Conservation (phyloP, 2,329 filamentous ascomycete genomes). For the Arthrobotrys megalospora region DNA sequence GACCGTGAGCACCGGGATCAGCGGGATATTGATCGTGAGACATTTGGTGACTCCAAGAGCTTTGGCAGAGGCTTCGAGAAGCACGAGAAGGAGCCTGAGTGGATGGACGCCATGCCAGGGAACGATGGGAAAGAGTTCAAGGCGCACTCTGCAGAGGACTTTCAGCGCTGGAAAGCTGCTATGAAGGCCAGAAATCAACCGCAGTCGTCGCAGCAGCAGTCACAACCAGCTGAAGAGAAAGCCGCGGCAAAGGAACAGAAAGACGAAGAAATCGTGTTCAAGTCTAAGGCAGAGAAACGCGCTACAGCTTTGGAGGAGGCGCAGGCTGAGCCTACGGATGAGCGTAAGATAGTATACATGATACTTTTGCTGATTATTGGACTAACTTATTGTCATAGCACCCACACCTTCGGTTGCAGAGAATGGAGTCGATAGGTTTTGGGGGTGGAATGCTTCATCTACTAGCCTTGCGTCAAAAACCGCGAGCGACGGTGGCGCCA, state of each 20-base stretch:
- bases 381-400: slow-evolving; percentile 37
- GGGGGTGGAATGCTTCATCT: slow-evolving; percentile 68
- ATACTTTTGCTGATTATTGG: neutral
- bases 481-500: slow-evolving; percentile 64
- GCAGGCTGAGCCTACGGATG: slow-evolving; percentile 45
- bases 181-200: slow-evolving; percentile 69
- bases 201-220: slow-evolving; percentile 47
- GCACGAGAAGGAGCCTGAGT: slow-evolving; percentile 71
- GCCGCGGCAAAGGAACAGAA: slow-evolving; percentile 31
- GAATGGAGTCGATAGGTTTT: slow-evolving; percentile 69
- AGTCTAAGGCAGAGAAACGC: slow-evolving; percentile 56
- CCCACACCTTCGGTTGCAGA: slow-evolving; percentile 67
- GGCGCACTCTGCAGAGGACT: slow-evolving; percentile 71
- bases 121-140: slow-evolving; percentile 67
- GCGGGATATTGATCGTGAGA: slow-evolving; percentile 51
- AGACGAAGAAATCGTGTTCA: slow-evolving; percentile 59
- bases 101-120: slow-evolving; percentile 69
- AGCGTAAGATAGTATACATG: slow-evolving; percentile 32
- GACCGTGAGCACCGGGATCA: slow-evolving; percentile 62
- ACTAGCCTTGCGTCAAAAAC: slow-evolving; percentile 63
- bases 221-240: slow-evolving; percentile 52
- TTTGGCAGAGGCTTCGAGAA: slow-evolving; percentile 62
- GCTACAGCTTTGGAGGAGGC: slow-evolving; percentile 55
- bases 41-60: slow-evolving; percentile 41
- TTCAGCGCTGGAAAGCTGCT: slow-evolving; percentile 73